Conservation (phyloP, 306 rosid species). For the Benincasa hispida region DNA sequence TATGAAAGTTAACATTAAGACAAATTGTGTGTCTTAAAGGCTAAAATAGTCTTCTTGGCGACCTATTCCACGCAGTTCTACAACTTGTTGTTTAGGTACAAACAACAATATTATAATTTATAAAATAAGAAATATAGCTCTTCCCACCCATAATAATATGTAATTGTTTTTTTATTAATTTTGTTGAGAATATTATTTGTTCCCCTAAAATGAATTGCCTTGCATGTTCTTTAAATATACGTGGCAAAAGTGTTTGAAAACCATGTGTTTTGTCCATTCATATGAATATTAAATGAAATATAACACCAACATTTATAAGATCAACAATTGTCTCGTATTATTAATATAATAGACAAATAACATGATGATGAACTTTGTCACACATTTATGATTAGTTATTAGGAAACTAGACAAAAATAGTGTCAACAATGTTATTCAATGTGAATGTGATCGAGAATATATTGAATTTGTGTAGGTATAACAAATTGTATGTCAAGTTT, state of each 20-base stretch:
- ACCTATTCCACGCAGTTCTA: slow-evolving; percentile 2
- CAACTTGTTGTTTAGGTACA: slow-evolving; percentile 6
- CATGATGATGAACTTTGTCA: background rate
- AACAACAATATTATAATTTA: background rate
- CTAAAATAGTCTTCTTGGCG: background rate
- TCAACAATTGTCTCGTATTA: background rate
- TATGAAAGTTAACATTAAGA: background rate
- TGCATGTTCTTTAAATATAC: background rate
- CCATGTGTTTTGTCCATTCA: background rate
- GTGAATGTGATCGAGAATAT: background rate
- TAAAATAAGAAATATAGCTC: background rate
- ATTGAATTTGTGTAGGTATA: background rate
- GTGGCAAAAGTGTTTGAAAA: background rate
- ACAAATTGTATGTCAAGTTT: background rate
- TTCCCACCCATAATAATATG: background rate
- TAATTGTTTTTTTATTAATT: background rate
- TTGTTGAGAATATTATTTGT: background rate
- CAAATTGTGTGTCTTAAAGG: background rate
- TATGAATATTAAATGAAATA: background rate
- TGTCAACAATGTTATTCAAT: background rate
- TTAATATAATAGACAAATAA: background rate
- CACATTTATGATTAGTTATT: background rate
- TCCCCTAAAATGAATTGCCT: background rate
- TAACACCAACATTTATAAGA: background rate
- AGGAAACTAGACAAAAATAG: background rate